Percentiles rank a stretch among this genome's conserved stretches.
Evolutionary conservation across 306 rosid genomes (phyloP).

Genomic region (Vigna radiata): DNA sequence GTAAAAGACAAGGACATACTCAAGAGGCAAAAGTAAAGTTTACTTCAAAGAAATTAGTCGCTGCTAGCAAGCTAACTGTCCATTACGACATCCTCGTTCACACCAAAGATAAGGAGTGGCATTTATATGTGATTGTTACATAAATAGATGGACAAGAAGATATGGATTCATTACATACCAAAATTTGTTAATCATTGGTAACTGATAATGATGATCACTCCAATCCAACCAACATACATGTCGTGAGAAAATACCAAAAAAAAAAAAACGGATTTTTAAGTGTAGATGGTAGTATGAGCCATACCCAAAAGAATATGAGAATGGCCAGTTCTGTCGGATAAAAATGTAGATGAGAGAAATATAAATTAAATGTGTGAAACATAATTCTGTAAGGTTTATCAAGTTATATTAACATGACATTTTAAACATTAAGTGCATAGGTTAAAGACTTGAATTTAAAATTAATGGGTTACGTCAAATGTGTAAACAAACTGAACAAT

Average conservation of each 20-base stretch:
- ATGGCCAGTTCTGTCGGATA: background rate
- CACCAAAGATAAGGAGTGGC: background rate
- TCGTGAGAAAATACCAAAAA: background rate
- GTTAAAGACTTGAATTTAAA: background rate
- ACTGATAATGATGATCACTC: background rate
- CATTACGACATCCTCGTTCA: slow-evolving; percentile 4
- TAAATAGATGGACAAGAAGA: background rate
- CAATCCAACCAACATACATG: background rate
- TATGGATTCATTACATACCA: background rate
- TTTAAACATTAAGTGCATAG: background rate
- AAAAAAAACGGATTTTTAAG: background rate
- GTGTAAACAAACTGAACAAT: background rate
- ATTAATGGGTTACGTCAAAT: background rate
- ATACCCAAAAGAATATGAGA: background rate
- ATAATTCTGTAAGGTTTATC: background rate
- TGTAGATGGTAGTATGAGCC: background rate
- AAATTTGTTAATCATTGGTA: background rate
- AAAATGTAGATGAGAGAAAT: background rate
- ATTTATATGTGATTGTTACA: slow-evolving; percentile 1
- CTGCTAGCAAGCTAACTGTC: background rate
- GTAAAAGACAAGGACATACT: background rate
- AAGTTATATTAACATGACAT: background rate
- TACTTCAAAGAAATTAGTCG: background rate
- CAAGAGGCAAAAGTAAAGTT: slow-evolving; percentile 8
- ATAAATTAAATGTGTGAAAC: background rate